These are phyloP conservation scores for Penicillium griseofulvum DNA, from an alignment of 2,329 filamentous ascomycete species.

Conservation along the genomic window DNA sequence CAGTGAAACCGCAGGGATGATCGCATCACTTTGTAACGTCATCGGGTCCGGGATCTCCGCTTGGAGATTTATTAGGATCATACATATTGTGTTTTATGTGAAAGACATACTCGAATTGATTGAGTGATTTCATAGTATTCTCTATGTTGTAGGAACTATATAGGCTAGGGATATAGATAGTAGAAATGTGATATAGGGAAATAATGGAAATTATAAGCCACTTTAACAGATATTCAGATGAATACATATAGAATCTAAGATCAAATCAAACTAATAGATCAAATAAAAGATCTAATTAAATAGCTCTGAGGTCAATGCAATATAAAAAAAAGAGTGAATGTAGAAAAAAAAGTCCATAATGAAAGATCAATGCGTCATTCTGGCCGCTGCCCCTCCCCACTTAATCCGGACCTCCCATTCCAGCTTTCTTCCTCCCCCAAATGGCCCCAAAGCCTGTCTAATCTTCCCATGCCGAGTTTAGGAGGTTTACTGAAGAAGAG, in stretches of 20 bases:
- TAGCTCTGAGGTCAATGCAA: not conserved
- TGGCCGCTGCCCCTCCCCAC: conserved; percentile 25
- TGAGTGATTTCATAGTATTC: too few relatives aligned
- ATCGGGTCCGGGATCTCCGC: conserved; percentile 25
- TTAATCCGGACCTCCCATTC: conserved; percentile 24
- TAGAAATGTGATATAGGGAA: not conserved
- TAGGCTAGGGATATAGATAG: not conserved
- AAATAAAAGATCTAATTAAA: not conserved
- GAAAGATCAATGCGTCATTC: conserved; percentile 29
- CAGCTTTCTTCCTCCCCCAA: conserved; percentile 20
- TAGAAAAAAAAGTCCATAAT: not conserved
- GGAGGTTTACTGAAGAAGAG: conserved; percentile 94
- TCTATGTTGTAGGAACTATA: too few relatives aligned
- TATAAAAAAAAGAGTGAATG: too few relatives aligned
- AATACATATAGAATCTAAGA: not conserved
- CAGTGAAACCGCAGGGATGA: conserved; percentile 1
- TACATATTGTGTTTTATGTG: too few relatives aligned
- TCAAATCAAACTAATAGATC: not conserved
- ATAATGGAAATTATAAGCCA: not conserved
- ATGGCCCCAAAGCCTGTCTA: conserved; percentile 4
- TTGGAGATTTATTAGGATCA: not conserved
- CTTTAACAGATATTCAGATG: not conserved
- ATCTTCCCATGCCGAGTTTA: conserved; percentile 76
- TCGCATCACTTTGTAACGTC: conserved; percentile 23
- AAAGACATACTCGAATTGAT: too few relatives aligned